Base-by-base conservation (phyloP, 495 filamentous ascomycete genomes). In the Symbiotaphrina buchneri region DNA sequence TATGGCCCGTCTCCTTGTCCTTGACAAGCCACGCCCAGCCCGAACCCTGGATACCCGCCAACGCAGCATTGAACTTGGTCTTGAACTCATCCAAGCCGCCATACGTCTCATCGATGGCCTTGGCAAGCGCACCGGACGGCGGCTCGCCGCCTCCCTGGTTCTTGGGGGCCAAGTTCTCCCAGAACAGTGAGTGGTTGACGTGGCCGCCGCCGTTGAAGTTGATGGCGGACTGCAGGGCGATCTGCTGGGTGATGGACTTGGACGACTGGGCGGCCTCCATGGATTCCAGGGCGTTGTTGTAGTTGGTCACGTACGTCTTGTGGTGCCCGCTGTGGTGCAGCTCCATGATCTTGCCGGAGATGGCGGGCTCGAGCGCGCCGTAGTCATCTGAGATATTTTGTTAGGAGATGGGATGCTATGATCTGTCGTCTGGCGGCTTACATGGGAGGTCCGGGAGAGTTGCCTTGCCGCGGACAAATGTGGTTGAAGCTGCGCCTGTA, bases 271-370 rank as follows among this genome's bases (percentile, higher is more conserved):
- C 74, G 26, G 63, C 59, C 21, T 46, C 56, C 27, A 78, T 58
- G 39, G 70, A 63, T 41, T 75, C 68, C 20, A 59, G 43, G 7
- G 64, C 63, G 23, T 55, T 54, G 54, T 82, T 82, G 46, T 71
- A 64, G 26, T 65, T 65, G 48, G 61, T 79, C 34, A 82, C 75
- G 51, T 82, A 82, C 37, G 74, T 76, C 42, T 76, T 58, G 56
- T 82, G 75, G 57, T 82, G 75, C 45, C 71, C 75, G 45, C 56
- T 61, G 63, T 82, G 68, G 55, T 82, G 75, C 5, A 82, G 62
- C 65, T 97, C 85, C 87, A 97, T 97, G 59, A 97, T 97, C 63
- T 82, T 73, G 57, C 80, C 84, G 25, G 76, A 84, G 58, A 97
- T 90, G 49, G 77, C 54, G 40, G 87, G 87, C 53, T 97, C 87